Conservation (phyloP, 2,329 filamentous ascomycete genomes). For the Sporothrix euskadiensis region DNA sequence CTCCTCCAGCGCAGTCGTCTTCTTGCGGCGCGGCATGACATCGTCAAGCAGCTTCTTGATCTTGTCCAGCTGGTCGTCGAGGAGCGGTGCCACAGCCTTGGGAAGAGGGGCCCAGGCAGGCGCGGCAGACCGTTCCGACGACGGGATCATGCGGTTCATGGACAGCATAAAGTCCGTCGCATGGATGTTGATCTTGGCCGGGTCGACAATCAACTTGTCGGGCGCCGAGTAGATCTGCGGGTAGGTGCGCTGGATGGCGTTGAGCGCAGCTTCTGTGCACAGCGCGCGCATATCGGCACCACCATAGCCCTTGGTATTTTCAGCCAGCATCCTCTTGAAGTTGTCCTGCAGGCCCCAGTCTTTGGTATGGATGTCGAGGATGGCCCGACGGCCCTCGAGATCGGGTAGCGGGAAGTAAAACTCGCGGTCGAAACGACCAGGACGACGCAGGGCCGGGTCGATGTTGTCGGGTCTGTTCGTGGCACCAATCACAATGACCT, state of each 20-base stretch:
- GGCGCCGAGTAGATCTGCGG: constrained; percentile 93
- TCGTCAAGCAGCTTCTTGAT: constrained; percentile 71
- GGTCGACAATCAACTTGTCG: constrained; percentile 86
- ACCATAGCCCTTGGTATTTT: constrained; percentile 87
- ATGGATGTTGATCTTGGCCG: constrained; percentile 77
- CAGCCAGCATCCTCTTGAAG: constrained; percentile 82
- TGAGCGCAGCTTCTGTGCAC: constrained; percentile 93
- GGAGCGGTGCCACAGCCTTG: constrained; percentile 75
- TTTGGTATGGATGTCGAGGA: constrained; percentile 92
- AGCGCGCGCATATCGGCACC: constrained; percentile 92
- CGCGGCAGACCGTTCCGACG: constrained; percentile 84
- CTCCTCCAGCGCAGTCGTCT: constrained; percentile 86
- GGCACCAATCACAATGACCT: constrained; percentile 98
- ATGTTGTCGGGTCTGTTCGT: constrained; percentile 97
- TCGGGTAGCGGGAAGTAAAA: constrained; percentile 97
- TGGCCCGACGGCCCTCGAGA: constrained; percentile 74
- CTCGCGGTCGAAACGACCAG: constrained; percentile 93
- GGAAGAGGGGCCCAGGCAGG: constrained; percentile 82
- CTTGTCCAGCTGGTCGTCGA: constrained; percentile 69
- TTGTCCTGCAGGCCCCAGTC: constrained; percentile 80
- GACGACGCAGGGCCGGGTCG: constrained; percentile 89
- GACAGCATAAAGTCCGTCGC: constrained; percentile 98
- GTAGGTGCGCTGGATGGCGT: constrained; percentile 92
- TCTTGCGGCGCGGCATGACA: constrained; percentile 80
- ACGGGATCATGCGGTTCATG: constrained; percentile 93